Evolutionary conservation across 2,329 filamentous ascomycete species (phyloP).

Genomic region (Hypoxylon sp.): DNA sequence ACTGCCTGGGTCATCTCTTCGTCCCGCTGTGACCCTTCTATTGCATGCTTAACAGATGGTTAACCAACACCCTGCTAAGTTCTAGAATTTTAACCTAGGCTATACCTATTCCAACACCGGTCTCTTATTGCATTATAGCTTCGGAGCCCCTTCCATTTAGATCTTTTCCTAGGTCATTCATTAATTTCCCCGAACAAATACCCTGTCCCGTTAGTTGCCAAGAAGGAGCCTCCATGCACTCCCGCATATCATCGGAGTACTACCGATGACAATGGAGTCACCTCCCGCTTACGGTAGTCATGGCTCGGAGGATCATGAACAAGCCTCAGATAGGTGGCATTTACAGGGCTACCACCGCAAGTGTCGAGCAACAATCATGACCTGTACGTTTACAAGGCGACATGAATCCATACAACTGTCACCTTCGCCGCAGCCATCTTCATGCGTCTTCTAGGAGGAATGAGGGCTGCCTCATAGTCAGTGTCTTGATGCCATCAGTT

Average conservation of each 20-base stretch:
- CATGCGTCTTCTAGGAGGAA: slow-evolving; percentile 15
- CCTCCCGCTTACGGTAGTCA: slow-evolving; percentile 14
- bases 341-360: slow-evolving; percentile 1
- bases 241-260: slow-evolving; percentile 21
- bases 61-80: not conserved
- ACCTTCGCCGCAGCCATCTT: slow-evolving; percentile 29
- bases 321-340: slow-evolving; percentile 8
- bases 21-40: too few species aligned
- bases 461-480: slow-evolving; percentile 6
- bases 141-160: not conserved
- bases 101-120: not conserved
- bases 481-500: not conserved
- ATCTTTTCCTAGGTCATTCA: slow-evolving; percentile 4
- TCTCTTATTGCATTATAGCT: not conserved
- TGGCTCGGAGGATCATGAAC: slow-evolving; percentile 24
- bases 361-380: slow-evolving; percentile 22
- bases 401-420: slow-evolving; percentile 28
- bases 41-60: not conserved
- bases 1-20: slow-evolving; percentile 1
- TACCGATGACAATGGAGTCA: slow-evolving; percentile 15
- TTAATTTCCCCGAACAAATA: slow-evolving; percentile 18
- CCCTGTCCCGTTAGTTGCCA: slow-evolving; percentile 7
- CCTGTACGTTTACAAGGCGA: not conserved
- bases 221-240: slow-evolving; percentile 21
- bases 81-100: not conserved